Base-by-base conservation (phyloP, 2,329 filamentous ascomycete genomes). In the Epicoccum nigrum region DNA sequence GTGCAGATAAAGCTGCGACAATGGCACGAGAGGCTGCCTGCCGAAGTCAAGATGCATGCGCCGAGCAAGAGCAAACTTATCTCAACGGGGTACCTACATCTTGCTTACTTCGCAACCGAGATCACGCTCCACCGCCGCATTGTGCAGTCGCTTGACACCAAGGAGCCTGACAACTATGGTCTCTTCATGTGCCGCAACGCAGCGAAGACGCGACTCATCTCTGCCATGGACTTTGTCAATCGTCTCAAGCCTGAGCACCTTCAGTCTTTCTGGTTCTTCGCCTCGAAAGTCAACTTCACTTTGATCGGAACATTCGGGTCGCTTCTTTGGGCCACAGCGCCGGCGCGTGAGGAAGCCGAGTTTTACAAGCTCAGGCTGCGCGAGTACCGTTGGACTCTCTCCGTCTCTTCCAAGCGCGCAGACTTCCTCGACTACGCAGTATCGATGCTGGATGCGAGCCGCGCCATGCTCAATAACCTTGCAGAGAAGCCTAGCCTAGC, bases 141-240 rank as follows among this genome's bases (percentile, higher is more conserved):
- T 65, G 90, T 97, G 52, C 87, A 92, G 43, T 92, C 91, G 1
- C 81, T 97, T 33, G 80, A 81, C 32, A 67, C 76, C 0, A 73
- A 78, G 1, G 73, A 76, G 13, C 79, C 77, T 16, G 90, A 96
- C 68, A 83, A 87, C 0, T 96, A 97, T 64, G 85, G 96, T 41
- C 84, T 92, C 47, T 90, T 95, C 73, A 96, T 97, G 62, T 96
- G 92, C 74, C 91, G 93, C 45, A 92, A 88, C 50, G 93, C 93
- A 4, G 93, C 93, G 45, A 97, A 97, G 73, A 95, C 93, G 0
- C 88, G 93, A 5, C 82, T 97, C 27, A 96, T 97, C 68, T 95
- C 90, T 17, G 92, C 92, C 58, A 96, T 97, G 89, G 93, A 97
- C 71, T 96, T 97, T 74, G 92, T 96, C 64, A 97, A 97, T 74